A percentile compares a stretch with the other conserved stretches of the same genome.
phyloP scores from a whole-genome alignment of 345 rosid species.

The Lepidium africanum region DNA sequence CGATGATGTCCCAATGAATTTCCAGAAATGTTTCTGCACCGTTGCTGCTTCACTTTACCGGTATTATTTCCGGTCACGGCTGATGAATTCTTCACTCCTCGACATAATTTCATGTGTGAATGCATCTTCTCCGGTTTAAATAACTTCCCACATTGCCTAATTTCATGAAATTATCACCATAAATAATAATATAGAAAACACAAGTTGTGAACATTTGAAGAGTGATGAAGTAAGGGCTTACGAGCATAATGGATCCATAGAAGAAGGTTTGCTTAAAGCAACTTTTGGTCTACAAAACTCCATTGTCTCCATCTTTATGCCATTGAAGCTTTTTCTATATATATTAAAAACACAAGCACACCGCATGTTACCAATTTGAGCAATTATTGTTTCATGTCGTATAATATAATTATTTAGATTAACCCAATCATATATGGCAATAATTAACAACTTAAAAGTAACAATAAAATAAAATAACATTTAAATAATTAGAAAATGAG shows the following conservation, averaged over 20 bases:
- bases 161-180: neutral
- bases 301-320: slow-evolving; percentile 28
- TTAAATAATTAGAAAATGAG: neutral
- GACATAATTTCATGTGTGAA: slow-evolving; percentile 65
- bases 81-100: slow-evolving; percentile 37
- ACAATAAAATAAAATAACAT: neutral
- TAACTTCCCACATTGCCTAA: slow-evolving; percentile 69
- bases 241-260: slow-evolving; percentile 57
- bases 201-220: neutral
- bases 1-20: slow-evolving; percentile 8
- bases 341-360: neutral
- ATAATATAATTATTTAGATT: neutral
- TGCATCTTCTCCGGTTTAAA: slow-evolving; percentile 74
- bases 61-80: neutral
- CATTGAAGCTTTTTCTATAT: slow-evolving; percentile 38
- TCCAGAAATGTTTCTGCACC: slow-evolving; percentile 12
- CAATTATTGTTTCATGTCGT: neutral
- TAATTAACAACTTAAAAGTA: neutral
- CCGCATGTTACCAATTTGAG: slow-evolving; percentile 1
- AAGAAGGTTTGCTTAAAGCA: slow-evolving; percentile 27
- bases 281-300: slow-evolving; percentile 33
- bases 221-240: slow-evolving; percentile 27
- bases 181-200: no score
- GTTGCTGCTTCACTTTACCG: slow-evolving; percentile 11
- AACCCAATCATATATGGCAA: neutral